phyloP scores from a whole-genome alignment of 345 rosid genomes.

The Fremontodendron californicum region DNA sequence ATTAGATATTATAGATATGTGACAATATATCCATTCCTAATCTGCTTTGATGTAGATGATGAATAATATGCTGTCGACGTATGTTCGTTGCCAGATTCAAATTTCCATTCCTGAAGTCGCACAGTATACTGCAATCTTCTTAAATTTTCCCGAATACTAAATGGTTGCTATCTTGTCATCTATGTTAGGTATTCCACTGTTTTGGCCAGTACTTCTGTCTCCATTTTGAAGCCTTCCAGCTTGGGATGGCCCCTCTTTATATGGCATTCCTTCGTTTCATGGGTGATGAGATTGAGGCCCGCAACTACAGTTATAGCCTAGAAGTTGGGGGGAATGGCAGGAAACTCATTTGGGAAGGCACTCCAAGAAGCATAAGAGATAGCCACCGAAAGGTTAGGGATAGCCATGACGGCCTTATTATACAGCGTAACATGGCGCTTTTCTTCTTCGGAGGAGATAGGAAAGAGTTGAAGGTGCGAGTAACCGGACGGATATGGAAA shows the following conservation, averaged over 20 bases:
- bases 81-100: neutral
- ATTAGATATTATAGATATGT: neutral
- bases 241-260: slow-evolving; percentile 93
- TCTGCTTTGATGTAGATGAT: neutral
- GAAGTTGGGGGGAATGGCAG: slow-evolving; percentile 94
- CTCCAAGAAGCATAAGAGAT: slow-evolving; percentile 83
- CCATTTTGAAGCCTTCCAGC: slow-evolving; percentile 98
- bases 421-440: slow-evolving; percentile 89
- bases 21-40: neutral
- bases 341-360: slow-evolving; percentile 92
- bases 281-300: slow-evolving; percentile 87
- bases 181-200: slow-evolving; percentile 74
- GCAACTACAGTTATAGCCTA: slow-evolving; percentile 86
- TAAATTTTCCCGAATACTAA: neutral
- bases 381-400: slow-evolving; percentile 91
- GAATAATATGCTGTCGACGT: neutral
- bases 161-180: slow-evolving; percentile 6
- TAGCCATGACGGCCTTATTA: slow-evolving; percentile 85
- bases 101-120: neutral
- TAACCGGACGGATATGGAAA: slow-evolving; percentile 93
- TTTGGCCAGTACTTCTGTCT: slow-evolving; percentile 94
- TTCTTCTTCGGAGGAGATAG: slow-evolving; percentile 96
- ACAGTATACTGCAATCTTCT: neutral
- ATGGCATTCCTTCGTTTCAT: slow-evolving; percentile 93
- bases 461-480: slow-evolving; percentile 87